Percentiles rank a stretch among this genome's conserved stretches.
These are phyloP conservation scores for Penicillium paxilli DNA, from an alignment of 495 filamentous ascomycete species.

Conservation along the genomic window DNA sequence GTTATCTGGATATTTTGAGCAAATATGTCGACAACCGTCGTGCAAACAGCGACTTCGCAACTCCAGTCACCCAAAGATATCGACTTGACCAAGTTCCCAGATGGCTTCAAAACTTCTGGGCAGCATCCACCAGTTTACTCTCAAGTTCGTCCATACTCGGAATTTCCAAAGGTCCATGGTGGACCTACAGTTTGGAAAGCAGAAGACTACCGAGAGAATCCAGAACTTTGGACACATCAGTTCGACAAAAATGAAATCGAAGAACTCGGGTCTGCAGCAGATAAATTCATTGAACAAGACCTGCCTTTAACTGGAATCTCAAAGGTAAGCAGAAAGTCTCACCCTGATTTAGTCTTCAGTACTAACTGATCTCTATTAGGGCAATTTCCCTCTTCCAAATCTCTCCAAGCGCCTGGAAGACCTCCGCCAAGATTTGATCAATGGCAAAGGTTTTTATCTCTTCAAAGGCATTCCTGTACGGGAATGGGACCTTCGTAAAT, in stretches of 20 bases:
- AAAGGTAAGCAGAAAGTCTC: constrained; percentile 42
- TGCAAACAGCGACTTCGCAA: constrained; percentile 4
- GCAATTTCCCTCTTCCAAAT: constrained; percentile 61
- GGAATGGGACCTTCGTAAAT: constrained; percentile 77
- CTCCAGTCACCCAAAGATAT: constrained; percentile 6
- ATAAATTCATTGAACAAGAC: constrained; percentile 62
- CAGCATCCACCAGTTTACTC: constrained; percentile 76
- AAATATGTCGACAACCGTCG: constrained; percentile 17
- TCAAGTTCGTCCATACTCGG: constrained; percentile 63
- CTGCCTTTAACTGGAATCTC: constrained; percentile 73
- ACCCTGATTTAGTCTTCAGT: neutral
- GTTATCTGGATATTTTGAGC: neutral
- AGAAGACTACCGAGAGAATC: constrained; percentile 66
- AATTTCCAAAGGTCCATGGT: constrained; percentile 71
- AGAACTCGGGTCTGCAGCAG: constrained; percentile 67
- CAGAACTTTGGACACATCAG: constrained; percentile 74
- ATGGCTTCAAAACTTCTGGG: constrained; percentile 69
- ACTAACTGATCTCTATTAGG: constrained; percentile 8
- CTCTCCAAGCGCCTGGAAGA: constrained; percentile 54
- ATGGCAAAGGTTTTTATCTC: constrained; percentile 88
- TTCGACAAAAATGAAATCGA: constrained; percentile 66
- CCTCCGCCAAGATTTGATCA: constrained; percentile 68
- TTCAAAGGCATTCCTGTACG: constrained; percentile 80
- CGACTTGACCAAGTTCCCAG: constrained; percentile 45
- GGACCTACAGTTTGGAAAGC: constrained; percentile 79